These are phyloP conservation scores for Aspergillus fijiensis DNA, from an alignment of 2,329 filamentous ascomycete species.

Conservation along the genomic window DNA sequence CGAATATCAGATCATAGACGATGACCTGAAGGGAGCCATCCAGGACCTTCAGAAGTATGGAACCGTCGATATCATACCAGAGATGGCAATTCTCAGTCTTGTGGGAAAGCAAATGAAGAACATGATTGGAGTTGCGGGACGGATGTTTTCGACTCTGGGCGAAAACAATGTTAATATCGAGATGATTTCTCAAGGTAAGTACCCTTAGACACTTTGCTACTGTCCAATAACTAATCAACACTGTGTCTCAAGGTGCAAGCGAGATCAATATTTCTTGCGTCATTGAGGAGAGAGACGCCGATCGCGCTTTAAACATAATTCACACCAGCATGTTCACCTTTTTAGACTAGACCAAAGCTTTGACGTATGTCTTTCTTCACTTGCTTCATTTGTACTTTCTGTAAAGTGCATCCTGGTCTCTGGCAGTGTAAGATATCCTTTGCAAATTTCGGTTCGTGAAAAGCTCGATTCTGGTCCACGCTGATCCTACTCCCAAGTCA, in stretches of 20 bases:
- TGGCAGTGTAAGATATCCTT: conserved; percentile 20
- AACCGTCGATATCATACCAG: conserved; percentile 81
- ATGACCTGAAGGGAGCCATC: conserved; percentile 64
- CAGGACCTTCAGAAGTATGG: conserved; percentile 76
- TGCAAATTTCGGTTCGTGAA: conserved; percentile 8
- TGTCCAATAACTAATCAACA: conserved; percentile 16
- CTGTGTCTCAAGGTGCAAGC: conserved; percentile 68
- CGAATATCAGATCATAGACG: conserved; percentile 57
- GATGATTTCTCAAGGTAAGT: conserved; percentile 95
- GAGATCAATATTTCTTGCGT: conserved; percentile 99
- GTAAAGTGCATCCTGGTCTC: conserved; percentile 10
- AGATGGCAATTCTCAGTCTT: conserved; percentile 94
- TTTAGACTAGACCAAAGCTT: conserved; percentile 60
- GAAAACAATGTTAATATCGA: conserved; percentile 96
- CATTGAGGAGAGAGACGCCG: conserved; percentile 86
- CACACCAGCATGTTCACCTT: conserved; percentile 98
- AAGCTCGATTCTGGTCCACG: conserved; percentile 3
- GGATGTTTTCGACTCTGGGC: conserved; percentile 92
- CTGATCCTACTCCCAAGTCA: background rate
- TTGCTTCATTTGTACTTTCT: conserved; percentile 1
- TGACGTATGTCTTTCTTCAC: background rate
- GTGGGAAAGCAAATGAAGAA: conserved; percentile 97
- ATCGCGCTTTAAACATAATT: conserved; percentile 90
- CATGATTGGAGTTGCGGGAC: conserved; percentile 89
- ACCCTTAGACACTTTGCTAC: background rate